phyloP scores from a whole-genome alignment of 768 basidiomycete species.

The Lyophyllum semitale region DNA sequence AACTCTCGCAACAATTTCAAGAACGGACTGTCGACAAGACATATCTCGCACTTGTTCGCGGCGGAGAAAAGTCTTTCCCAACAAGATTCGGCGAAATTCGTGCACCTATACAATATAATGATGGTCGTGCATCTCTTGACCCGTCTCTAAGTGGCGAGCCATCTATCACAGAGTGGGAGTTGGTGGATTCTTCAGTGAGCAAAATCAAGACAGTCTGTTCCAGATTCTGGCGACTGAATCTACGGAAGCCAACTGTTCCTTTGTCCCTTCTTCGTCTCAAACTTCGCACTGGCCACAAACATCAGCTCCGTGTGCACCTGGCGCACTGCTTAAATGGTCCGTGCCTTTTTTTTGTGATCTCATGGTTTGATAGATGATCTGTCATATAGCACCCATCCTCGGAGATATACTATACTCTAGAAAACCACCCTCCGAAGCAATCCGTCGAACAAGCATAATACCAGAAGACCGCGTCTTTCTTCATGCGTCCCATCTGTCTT shows the following conservation, averaged over 20 bases:
- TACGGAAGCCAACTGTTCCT: slow-evolving; percentile 36
- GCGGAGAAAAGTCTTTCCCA: slow-evolving; percentile 47
- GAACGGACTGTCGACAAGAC: slow-evolving; percentile 50
- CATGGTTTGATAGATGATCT: background rate
- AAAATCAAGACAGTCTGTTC: background rate
- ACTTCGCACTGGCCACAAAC: slow-evolving; percentile 65
- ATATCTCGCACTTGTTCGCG: slow-evolving; percentile 67
- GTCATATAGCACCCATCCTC: slow-evolving; percentile 58
- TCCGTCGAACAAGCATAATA: slow-evolving; percentile 28
- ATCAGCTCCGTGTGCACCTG: slow-evolving; percentile 70
- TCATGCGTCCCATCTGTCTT: slow-evolving; percentile 59
- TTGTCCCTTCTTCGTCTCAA: slow-evolving; percentile 58
- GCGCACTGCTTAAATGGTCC: slow-evolving; percentile 51
- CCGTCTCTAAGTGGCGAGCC: slow-evolving; percentile 28
- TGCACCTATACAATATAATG: slow-evolving; percentile 38
- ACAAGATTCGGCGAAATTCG: slow-evolving; percentile 41
- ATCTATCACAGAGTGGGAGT: slow-evolving; percentile 58
- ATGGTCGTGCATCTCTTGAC: slow-evolving; percentile 49
- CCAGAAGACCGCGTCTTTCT: slow-evolving; percentile 56
- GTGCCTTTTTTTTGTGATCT: slow-evolving; percentile 10
- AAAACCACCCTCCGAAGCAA: slow-evolving; percentile 26
- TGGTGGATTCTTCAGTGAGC: slow-evolving; percentile 60
- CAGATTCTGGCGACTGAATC: slow-evolving; percentile 5
- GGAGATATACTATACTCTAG: slow-evolving; percentile 59
- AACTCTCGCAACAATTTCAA: slow-evolving; percentile 59